These are phyloP conservation scores for Xylaria sp. DNA, from an alignment of 2,329 filamentous ascomycete species.

Conservation along the genomic window DNA sequence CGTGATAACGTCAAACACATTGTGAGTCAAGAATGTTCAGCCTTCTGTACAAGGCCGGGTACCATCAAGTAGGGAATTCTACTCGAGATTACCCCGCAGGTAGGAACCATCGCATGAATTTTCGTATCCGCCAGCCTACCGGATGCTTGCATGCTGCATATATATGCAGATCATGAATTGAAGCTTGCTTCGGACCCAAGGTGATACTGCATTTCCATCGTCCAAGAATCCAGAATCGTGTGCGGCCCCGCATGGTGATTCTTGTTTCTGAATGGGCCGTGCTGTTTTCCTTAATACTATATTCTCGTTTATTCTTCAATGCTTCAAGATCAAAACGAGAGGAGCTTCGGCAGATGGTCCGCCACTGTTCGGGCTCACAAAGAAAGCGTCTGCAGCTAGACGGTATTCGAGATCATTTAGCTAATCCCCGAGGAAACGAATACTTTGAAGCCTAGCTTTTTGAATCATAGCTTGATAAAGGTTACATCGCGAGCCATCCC, in stretches of 20 bases:
- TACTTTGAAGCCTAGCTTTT: background rate
- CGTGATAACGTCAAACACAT: constrained; percentile 26
- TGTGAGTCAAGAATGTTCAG: constrained; percentile 8
- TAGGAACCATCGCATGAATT: constrained; percentile 27
- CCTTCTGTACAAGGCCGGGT: constrained; percentile 3
- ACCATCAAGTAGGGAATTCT: background rate
- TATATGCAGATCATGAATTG: constrained; percentile 6
- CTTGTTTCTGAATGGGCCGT: background rate
- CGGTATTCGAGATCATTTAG: background rate
- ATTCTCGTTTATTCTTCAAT: background rate
- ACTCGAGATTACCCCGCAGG: constrained; percentile 19
- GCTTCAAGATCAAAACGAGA: background rate
- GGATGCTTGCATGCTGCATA: constrained; percentile 14
- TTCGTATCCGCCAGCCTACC: constrained; percentile 6
- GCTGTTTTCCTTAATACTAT: background rate
- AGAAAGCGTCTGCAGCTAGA: background rate
- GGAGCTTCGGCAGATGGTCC: background rate
- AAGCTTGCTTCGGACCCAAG: constrained; percentile 3
- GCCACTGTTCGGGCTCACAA: background rate
- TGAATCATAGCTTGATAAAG: constrained; percentile 1
- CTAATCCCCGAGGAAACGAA: background rate
- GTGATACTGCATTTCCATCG: constrained; percentile 1
- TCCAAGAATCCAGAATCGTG: constrained; percentile 1
- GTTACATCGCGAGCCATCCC: constrained; percentile 28
- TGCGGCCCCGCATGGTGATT: constrained; percentile 3